phyloP scores from a whole-genome alignment of 192 early-diverging fungal species.

The Backusella circina region DNA sequence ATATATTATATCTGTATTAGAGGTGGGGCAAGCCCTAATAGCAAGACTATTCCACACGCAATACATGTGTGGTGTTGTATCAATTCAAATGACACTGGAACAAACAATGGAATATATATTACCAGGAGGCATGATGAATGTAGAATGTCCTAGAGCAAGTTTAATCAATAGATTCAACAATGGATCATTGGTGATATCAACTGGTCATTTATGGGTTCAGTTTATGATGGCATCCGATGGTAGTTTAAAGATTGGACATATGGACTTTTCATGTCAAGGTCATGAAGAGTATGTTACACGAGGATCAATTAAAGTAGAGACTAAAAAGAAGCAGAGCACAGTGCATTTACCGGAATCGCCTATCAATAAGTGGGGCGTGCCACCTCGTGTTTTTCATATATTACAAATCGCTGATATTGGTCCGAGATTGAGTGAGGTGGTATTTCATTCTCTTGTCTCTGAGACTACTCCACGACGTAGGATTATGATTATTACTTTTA shows the following conservation, averaged over 20 bases:
- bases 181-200: constrained; percentile 19
- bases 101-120: constrained; percentile 23
- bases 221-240: background rate
- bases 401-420: constrained; percentile 14
- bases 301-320: background rate
- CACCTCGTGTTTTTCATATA: constrained; percentile 10
- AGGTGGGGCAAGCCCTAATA: constrained; percentile 9
- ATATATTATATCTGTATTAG: background rate
- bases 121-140: constrained; percentile 10
- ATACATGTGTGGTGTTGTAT: constrained; percentile 15
- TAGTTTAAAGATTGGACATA: constrained; percentile 11
- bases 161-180: constrained; percentile 20
- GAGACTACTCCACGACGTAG: constrained; percentile 3
- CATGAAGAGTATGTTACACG: constrained; percentile 12
- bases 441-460: constrained; percentile 9
- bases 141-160: constrained; percentile 23
- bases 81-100: constrained; percentile 20
- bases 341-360: constrained; percentile 8
- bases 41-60: constrained; percentile 24
- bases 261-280: constrained; percentile 19
- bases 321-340: constrained; percentile 8
- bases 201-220: constrained; percentile 19
- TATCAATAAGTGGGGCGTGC: constrained; percentile 17
- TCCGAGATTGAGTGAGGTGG: constrained; percentile 4
- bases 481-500: background rate